Conservation (phyloP, 768 basidiomycete species). For the Mycena floridula region DNA sequence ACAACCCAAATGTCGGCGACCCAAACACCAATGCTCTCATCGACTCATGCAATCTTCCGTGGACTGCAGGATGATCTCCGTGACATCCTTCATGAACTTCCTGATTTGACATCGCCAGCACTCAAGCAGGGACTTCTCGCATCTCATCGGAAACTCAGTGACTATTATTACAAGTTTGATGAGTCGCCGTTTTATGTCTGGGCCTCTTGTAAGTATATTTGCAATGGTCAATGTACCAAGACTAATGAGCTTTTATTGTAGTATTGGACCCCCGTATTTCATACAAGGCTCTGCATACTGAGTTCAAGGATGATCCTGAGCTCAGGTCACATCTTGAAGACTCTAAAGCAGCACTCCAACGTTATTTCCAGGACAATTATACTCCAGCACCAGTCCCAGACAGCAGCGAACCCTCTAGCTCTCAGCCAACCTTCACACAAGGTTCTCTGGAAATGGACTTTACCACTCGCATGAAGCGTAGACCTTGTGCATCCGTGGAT, state of each 20-base stretch:
- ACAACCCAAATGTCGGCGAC: slow-evolving; percentile 28
- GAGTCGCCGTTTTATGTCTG: slow-evolving; percentile 23
- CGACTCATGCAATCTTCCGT: slow-evolving; percentile 24
- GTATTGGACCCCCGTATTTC: slow-evolving; percentile 29
- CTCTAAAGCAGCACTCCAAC: background rate
- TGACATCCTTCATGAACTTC: slow-evolving; percentile 13
- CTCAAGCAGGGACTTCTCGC: slow-evolving; percentile 16
- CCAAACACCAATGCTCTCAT: slow-evolving; percentile 23
- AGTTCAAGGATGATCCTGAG: slow-evolving; percentile 15
- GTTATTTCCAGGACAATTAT: background rate
- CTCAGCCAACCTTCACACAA: background rate
- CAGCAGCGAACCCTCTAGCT: background rate
- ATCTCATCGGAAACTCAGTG: slow-evolving; percentile 25
- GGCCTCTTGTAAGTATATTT: slow-evolving; percentile 19
- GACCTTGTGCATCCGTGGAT: background rate
- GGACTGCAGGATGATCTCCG: slow-evolving; percentile 25
- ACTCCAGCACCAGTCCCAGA: background rate
- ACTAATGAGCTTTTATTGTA: slow-evolving; percentile 6
- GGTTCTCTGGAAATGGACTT: background rate
- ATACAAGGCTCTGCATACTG: slow-evolving; percentile 13
- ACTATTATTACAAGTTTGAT: slow-evolving; percentile 26
- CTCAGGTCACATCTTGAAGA: slow-evolving; percentile 4
- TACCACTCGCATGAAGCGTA: background rate
- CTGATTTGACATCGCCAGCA: slow-evolving; percentile 6
- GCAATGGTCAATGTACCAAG: background rate